phyloP scores from a whole-genome alignment of 805 yeast genomes.

The Metschnikowia bowlesiae region DNA sequence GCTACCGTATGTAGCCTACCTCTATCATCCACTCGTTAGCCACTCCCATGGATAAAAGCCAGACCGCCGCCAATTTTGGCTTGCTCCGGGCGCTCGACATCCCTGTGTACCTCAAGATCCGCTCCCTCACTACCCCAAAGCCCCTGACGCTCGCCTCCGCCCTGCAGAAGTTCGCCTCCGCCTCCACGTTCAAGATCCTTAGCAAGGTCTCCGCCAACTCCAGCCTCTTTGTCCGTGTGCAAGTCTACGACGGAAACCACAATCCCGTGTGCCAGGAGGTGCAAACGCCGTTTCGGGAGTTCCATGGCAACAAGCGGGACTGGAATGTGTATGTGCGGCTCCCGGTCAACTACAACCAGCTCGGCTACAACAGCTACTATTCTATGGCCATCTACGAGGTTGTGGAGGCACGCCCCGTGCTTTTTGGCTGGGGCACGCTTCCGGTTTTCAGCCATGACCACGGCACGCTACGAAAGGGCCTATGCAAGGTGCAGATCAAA shows the following conservation, averaged over 20 bases:
- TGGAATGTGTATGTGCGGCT: conserved; percentile 75
- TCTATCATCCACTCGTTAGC: neutral
- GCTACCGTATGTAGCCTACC: no score
- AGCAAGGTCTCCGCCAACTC: conserved; percentile 31
- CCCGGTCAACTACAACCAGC: conserved; percentile 66
- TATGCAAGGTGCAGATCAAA: conserved; percentile 44
- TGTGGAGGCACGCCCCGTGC: conserved; percentile 45
- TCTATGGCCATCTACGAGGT: conserved; percentile 67
- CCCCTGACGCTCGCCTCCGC: conserved; percentile 9
- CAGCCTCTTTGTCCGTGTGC: conserved; percentile 30
- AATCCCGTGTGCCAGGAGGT: conserved; percentile 28
- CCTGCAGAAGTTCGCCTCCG: conserved; percentile 34
- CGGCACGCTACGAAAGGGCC: conserved; percentile 65
- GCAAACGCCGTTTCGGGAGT: conserved; percentile 34
- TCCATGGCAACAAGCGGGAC: conserved; percentile 35
- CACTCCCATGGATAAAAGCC: conserved; percentile 5
- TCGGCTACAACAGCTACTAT: conserved; percentile 60
- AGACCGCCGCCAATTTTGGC: conserved; percentile 32
- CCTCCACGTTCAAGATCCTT: conserved; percentile 30
- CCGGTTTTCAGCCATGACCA: conserved; percentile 50
- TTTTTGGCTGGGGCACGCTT: conserved; percentile 60
- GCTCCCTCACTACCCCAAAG: conserved; percentile 21
- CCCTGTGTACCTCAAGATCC: conserved; percentile 32
- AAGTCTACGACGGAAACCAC: conserved; percentile 29
- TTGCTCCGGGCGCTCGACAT: conserved; percentile 34